These are phyloP conservation scores for Aspergillus spinulosporus DNA, from an alignment of 2,329 filamentous ascomycete species.

Conservation along the genomic window DNA sequence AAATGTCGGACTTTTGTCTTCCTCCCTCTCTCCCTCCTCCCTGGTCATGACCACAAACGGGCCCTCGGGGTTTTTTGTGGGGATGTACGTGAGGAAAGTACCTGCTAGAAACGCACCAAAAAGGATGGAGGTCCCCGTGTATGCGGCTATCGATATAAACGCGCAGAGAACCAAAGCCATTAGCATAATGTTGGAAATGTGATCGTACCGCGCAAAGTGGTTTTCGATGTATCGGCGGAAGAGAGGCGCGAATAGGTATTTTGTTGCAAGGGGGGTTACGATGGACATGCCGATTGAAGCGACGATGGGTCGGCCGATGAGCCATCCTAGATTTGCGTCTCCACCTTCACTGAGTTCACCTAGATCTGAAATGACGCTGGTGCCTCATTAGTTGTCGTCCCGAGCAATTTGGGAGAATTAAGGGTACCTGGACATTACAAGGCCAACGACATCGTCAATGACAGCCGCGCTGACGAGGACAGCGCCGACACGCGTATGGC, in stretches of 20 bases:
- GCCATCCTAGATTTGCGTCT: conserved; percentile 36
- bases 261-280: conserved; percentile 38
- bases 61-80: conserved; percentile 37
- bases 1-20: conserved; percentile 40
- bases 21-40: conserved; percentile 36
- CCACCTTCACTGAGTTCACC: conserved; percentile 21
- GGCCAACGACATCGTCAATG: conserved; percentile 49
- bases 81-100: conserved; percentile 39
- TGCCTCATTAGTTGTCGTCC: neutral
- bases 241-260: conserved; percentile 42
- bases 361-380: conserved; percentile 38
- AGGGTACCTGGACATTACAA: conserved; percentile 38
- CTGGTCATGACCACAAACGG: conserved; percentile 39
- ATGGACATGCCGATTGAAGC: conserved; percentile 40
- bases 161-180: conserved; percentile 38
- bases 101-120: conserved; percentile 42
- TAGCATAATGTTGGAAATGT: conserved; percentile 37
- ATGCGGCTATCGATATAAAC: conserved; percentile 37
- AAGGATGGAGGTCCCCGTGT: conserved; percentile 40
- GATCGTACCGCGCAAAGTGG: conserved; percentile 35
- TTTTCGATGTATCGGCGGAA: conserved; percentile 39
- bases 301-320: conserved; percentile 42
- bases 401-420: neutral
- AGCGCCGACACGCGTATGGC: conserved; percentile 47
- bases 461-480: conserved; percentile 50